Evolutionary conservation across 2,329 filamentous ascomycete genomes (phyloP).

Genomic region (Alternaria arbusti): DNA sequence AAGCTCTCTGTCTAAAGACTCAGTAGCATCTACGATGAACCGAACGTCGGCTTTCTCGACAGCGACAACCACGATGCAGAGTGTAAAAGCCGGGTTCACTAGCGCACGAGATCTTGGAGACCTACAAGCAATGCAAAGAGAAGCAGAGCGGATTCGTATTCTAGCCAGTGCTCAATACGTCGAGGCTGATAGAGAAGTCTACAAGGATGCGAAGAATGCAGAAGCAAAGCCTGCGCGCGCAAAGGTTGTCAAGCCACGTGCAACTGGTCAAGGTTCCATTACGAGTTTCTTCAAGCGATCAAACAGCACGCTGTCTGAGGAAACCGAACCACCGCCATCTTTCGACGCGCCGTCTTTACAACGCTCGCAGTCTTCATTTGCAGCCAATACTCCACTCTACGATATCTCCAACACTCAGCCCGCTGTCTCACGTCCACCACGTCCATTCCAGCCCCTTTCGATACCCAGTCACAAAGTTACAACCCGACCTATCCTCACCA

Average conservation of each 20-base stretch:
- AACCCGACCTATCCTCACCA: constrained; percentile 43
- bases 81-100: constrained; percentile 40
- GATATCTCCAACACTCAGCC: constrained; percentile 44
- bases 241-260: constrained; percentile 45
- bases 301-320: constrained; percentile 18
- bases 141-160: constrained; percentile 39
- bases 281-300: constrained; percentile 58
- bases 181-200: constrained; percentile 22
- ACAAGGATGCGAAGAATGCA: constrained; percentile 37
- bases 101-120: constrained; percentile 45
- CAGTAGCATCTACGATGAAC: constrained; percentile 41
- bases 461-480: constrained; percentile 38
- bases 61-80: constrained; percentile 29
- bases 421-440: constrained; percentile 7
- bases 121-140: constrained; percentile 49
- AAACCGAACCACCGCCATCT: constrained; percentile 9
- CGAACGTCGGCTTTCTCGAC: constrained; percentile 35
- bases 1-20: constrained; percentile 10
- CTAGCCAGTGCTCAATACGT: constrained; percentile 30
- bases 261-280: constrained; percentile 59
- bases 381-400: constrained; percentile 26
- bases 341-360: constrained; percentile 15
- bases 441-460: constrained; percentile 32
- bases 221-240: constrained; percentile 21
- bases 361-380: constrained; percentile 28